Conservation (phyloP, 495 filamentous ascomycete genomes). For the Pseudevernia furfuracea region DNA sequence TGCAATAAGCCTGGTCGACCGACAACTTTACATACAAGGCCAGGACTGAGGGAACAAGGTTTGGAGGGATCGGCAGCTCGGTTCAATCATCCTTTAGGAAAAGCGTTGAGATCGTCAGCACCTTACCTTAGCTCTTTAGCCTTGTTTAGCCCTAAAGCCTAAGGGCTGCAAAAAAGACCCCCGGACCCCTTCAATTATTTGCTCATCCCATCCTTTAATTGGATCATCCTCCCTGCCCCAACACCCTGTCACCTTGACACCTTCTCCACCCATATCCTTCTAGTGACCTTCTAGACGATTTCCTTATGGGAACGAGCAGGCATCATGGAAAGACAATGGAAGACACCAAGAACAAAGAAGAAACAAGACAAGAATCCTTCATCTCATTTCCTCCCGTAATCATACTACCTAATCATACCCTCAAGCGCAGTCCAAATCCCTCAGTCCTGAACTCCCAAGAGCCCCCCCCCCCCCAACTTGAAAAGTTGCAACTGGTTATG, state of each 20-base stretch:
- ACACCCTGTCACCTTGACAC: background rate
- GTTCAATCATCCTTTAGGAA: conserved; percentile 11
- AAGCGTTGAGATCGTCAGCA: conserved; percentile 19
- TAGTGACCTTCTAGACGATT: conserved; percentile 23
- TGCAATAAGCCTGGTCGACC: no score
- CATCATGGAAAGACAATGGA: conserved; percentile 16
- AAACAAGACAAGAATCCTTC: no score
- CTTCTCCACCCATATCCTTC: conserved; percentile 19
- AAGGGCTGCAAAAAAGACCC: background rate
- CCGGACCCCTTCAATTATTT: conserved; percentile 1
- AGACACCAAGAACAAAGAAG: conserved; percentile 9
- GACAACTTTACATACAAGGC: no score
- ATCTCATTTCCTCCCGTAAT: background rate
- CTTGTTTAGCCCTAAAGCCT: no score
- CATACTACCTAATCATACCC: background rate
- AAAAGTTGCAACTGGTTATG: background rate
- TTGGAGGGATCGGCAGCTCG: conserved; percentile 20
- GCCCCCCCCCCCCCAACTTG: background rate
- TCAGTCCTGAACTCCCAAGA: background rate
- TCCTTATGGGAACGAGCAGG: conserved; percentile 7
- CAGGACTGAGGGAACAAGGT: no score
- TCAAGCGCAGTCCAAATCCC: background rate
- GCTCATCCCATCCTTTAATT: background rate
- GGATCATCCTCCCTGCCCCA: conserved; percentile 5
- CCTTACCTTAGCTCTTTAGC: background rate